Evolutionary conservation across 2,329 filamentous ascomycete genomes (phyloP).

Genomic region (Venturia carpophila): DNA sequence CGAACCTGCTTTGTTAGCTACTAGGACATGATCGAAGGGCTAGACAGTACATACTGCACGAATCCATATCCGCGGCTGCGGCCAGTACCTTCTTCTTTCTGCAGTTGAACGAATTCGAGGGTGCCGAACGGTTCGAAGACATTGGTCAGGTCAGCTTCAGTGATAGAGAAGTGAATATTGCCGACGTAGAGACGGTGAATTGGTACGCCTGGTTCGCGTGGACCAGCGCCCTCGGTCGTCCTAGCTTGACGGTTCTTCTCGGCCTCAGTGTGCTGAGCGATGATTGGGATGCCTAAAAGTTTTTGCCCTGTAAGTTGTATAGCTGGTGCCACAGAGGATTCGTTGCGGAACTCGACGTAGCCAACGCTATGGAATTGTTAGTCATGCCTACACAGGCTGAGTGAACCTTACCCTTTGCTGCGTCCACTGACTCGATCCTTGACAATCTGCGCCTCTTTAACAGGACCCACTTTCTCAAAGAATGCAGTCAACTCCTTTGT

Average conservation of each 20-base stretch:
- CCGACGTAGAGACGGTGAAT: slow-evolving; percentile 98
- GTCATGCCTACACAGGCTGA: slow-evolving; percentile 21
- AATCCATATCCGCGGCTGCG: slow-evolving; percentile 95
- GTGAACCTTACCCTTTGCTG: slow-evolving; percentile 78
- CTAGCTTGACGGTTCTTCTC: slow-evolving; percentile 98
- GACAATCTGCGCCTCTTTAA: slow-evolving; percentile 96
- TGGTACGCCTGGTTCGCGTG: slow-evolving; percentile 73
- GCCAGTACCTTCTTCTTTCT: slow-evolving; percentile 78
- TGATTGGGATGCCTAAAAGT: slow-evolving; percentile 96
- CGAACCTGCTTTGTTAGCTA: slow-evolving; percentile 54
- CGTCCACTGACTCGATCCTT: slow-evolving; percentile 95
- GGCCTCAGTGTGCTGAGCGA: slow-evolving; percentile 95
- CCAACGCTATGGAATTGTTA: slow-evolving; percentile 64
- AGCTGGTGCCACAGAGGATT: slow-evolving; percentile 86
- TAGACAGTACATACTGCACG: slow-evolving; percentile 69
- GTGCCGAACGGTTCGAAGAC: slow-evolving; percentile 98
- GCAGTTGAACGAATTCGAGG: slow-evolving; percentile 93
- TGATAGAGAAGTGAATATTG: slow-evolving; percentile 99
- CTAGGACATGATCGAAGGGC: background rate
- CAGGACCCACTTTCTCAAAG: slow-evolving; percentile 88
- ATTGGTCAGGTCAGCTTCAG: slow-evolving; percentile 87
- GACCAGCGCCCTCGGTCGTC: slow-evolving; percentile 59
- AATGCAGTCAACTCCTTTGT: slow-evolving; percentile 90
- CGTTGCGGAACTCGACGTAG: slow-evolving; percentile 97
- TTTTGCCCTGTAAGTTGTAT: slow-evolving; percentile 98